Base-by-base conservation (phyloP, 2,329 filamentous ascomycete species). In the Talaromyces sp. region DNA sequence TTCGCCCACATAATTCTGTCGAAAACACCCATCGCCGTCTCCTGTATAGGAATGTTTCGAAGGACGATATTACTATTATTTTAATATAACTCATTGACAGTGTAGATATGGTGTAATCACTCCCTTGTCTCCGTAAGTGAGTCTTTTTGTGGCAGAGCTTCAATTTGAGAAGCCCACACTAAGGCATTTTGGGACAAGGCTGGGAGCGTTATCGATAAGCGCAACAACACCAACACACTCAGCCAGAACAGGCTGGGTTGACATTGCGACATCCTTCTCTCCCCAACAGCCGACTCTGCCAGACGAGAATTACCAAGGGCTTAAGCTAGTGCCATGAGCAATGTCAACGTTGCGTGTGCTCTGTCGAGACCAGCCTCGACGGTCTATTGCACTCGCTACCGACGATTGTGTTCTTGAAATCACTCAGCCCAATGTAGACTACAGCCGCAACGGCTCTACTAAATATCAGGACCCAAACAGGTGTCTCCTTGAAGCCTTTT, bases 401-500 rank as follows among this genome's bases (percentile, higher is more conserved):
- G 78, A 86, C 40, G 83, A 86, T 11, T 57, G 46, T 43, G 36
- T 53, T 46, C 55, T 56, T 53, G 58, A 60, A 57, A 52, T 60
- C 54, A 57, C 87, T 68, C 81, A 97, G 65, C 87, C 96, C 81
- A 83, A 41, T n/a, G 82, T 77, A 70, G 87, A 87, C 62, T 70
- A 77, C 33, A 78, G 80, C 62, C 74, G 78, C 55, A 85, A 60
- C 59, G 71, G 60, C 15, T 19, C 48, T 67, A 64, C 63, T 73
- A 62, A 35, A 60, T 60, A 41, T 48, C 69, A 69, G 63, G 37
- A 46, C 37, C 77, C 70, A 64, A 82, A 66, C 73, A 85, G 73
- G 82, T 96, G 91, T 78, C 91, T 96, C 81, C 91, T 97, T 64
- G 91, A 96, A 72, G 96, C 97, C 71, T 79, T 85, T 11, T 80